Evolutionary conservation across 2,329 filamentous ascomycete species (phyloP).

Genomic region (Trichophyton rubrum): DNA sequence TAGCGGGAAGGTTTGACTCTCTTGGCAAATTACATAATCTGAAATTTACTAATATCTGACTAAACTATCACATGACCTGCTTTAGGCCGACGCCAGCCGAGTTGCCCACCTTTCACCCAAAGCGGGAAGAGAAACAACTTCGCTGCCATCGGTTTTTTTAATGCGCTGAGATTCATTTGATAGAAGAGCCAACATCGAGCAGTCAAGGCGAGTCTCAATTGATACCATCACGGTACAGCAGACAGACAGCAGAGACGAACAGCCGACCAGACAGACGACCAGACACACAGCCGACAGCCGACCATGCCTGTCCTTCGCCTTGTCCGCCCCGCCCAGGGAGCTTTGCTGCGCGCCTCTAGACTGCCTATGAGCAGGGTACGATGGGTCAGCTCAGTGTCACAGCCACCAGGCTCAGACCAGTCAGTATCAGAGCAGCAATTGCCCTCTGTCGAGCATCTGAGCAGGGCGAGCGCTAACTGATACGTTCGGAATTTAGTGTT

Average conservation of each 20-base stretch:
- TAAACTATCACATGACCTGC: neutral
- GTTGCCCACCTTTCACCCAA: constrained; percentile 1
- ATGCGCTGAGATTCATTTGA: neutral
- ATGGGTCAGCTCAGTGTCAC: constrained; percentile 45
- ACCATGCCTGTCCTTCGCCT: constrained; percentile 10
- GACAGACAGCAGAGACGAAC: constrained; percentile 8
- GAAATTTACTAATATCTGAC: neutral
- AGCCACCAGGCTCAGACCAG: constrained; percentile 48
- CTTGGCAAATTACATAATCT: too few species aligned
- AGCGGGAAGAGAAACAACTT: neutral
- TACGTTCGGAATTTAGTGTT: constrained; percentile 31
- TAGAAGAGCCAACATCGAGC: neutral
- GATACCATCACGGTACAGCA: constrained; percentile 4
- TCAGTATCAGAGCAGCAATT: constrained; percentile 24
- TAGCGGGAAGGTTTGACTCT: too few species aligned
- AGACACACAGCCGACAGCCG: too few species aligned
- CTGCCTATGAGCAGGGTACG: constrained; percentile 20
- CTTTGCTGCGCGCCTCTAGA: constrained; percentile 4
- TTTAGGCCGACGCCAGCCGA: neutral
- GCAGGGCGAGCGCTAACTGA: neutral
- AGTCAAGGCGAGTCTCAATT: neutral
- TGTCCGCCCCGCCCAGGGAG: constrained; percentile 3
- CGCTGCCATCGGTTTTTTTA: too few species aligned
- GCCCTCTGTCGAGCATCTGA: neutral
- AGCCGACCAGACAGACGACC: constrained; percentile 12